Base-by-base conservation (phyloP, 2,329 filamentous ascomycete species). In the Akanthomyces dipterigenus region DNA sequence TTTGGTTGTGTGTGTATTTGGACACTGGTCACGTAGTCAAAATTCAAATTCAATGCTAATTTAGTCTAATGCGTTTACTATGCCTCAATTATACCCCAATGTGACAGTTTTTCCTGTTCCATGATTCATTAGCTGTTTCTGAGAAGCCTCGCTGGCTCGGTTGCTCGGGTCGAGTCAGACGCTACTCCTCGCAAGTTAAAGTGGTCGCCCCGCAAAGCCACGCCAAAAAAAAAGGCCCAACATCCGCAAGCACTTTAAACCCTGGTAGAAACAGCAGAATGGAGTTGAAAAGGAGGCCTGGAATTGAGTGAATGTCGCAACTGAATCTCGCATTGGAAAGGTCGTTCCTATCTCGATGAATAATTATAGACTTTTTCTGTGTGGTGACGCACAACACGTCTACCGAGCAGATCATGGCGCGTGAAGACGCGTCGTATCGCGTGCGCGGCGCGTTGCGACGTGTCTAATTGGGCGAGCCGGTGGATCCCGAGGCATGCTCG, bases 61-160 rank as follows among this genome's bases (percentile, higher is more conserved):
- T 55, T 55, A 55, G 38, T 45, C 36, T 55, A 55, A 45, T 45
- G 43, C 22, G n/a, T 54, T 14, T 18, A 26, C 26, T 43, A 14
- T 5, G 9, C 20, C 11, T 20, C 26, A 34, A 36, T 38, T 36
- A 28, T 34, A 51, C 36, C 40, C 11, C 16, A 26, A 24, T 48
- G 54, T 56, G 54, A 56, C 28, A 24, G 1, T n/a, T 36, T 18
- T 48, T 26, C 24, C 31, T 26, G 38, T n/a, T 40, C 56, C 36
- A 59, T 59, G 56, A 59, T 59, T 51, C 56, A 59, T 59, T n/a
- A 45, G 12, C 12, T 55, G 54, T 45, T 42, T 46, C 40, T 46
- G 9, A 18, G 24, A 34, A 34, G 31, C 31, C 6, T 31, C 34
- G 31, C 38, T 54, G 34, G 31, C 28, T 51, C 16, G 34, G 34